Evolutionary conservation across 1,139 yeast species (phyloP).

Genomic region (Meyerozyma guilliermondii): DNA sequence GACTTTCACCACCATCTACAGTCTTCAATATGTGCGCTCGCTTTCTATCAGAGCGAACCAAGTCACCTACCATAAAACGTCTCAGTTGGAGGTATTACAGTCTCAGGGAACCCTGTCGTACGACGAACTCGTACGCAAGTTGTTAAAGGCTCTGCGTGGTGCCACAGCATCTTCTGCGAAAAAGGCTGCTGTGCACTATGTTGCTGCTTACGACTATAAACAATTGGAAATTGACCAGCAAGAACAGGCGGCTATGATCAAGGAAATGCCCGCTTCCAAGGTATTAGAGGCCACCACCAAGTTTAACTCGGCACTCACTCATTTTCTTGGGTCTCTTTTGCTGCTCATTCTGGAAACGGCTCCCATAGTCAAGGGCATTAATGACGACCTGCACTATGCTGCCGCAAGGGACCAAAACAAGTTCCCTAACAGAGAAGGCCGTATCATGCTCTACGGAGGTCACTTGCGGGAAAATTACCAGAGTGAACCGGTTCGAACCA

Average conservation of each 20-base stretch:
- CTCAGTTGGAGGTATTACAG: not conserved
- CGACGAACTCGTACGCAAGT: not conserved
- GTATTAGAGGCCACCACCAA: not conserved
- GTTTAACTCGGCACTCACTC: not conserved
- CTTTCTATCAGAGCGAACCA: not conserved
- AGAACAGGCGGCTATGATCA: not conserved
- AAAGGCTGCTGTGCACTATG: not conserved
- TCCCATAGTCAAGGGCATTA: constrained; percentile 20
- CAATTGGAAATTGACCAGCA: not conserved
- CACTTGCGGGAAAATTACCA: constrained; percentile 29
- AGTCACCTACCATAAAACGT: not conserved
- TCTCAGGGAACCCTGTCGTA: not conserved
- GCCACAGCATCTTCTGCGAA: not conserved
- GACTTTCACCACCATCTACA: not conserved
- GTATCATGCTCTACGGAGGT: constrained; percentile 29
- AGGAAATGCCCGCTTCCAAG: not conserved
- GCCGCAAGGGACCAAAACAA: constrained; percentile 15
- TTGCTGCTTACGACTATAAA: not conserved
- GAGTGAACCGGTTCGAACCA: constrained; percentile 25
- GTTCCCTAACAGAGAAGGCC: constrained; percentile 20
- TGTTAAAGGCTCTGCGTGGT: not conserved
- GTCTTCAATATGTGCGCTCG: not conserved
- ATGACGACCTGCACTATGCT: constrained; percentile 25
- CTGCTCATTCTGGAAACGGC: constrained; percentile 14
- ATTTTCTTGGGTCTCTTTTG: constrained; percentile 17